Evolutionary conservation across 495 filamentous ascomycete genomes (phyloP).

Genomic region (Podospora didyma): DNA sequence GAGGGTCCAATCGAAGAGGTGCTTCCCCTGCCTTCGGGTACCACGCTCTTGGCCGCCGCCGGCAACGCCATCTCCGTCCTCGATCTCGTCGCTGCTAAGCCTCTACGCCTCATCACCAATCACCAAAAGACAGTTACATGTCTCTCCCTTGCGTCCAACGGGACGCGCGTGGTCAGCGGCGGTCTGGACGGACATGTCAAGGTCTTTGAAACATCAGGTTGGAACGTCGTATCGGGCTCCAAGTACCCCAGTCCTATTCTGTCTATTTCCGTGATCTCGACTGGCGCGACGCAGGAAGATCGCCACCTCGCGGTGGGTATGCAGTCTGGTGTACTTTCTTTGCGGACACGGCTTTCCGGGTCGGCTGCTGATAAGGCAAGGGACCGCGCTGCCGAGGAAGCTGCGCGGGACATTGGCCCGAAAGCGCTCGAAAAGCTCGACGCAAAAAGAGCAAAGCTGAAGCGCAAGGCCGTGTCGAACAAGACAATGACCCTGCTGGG

Average conservation of each 20-base stretch:
- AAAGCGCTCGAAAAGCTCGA: conserved; percentile 60
- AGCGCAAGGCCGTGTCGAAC: conserved; percentile 64
- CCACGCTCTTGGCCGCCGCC: conserved; percentile 77
- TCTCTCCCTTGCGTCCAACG: conserved; percentile 69
- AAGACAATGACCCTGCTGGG: conserved; percentile 80
- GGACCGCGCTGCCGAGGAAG: conserved; percentile 81
- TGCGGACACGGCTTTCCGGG: conserved; percentile 81
- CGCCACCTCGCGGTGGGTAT: conserved; percentile 92
- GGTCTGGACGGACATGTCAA: conserved; percentile 94
- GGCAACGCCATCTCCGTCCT: conserved; percentile 90
- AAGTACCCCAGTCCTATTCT: conserved; percentile 92
- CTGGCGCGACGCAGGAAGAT: conserved; percentile 68
- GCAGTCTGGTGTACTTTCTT: conserved; percentile 82
- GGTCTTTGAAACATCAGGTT: conserved; percentile 83
- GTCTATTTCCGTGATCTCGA: conserved; percentile 67
- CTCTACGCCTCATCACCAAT: conserved; percentile 77
- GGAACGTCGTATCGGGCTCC: conserved; percentile 87
- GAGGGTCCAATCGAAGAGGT: conserved; percentile 79
- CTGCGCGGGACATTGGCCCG: conserved; percentile 74
- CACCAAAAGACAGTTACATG: conserved; percentile 98
- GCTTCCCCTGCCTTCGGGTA: conserved; percentile 78
- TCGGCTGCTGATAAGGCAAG: conserved; percentile 72
- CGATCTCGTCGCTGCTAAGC: conserved; percentile 87
- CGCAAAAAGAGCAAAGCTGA: conserved; percentile 61
- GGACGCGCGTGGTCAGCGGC: conserved; percentile 76